A percentile compares a stretch with the other conserved stretches of the same genome.
These are phyloP conservation scores for Lolium perenne DNA, from an alignment of 176 grass and related monocot species.

Conservation along the genomic window DNA sequence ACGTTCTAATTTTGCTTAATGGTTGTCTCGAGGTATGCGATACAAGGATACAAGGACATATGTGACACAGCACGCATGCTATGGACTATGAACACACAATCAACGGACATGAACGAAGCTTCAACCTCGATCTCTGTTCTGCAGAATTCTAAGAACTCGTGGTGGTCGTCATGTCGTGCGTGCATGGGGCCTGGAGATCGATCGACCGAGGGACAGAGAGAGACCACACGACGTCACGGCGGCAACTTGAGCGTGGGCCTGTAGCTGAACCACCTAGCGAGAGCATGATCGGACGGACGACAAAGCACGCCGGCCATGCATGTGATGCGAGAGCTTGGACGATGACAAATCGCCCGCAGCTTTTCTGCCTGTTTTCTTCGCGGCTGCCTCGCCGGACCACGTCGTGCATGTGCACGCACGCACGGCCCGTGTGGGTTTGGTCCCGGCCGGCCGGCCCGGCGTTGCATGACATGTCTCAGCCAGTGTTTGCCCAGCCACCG, in stretches of 20 bases:
- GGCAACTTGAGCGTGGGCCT: slow-evolving; percentile 32
- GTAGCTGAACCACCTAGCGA: not conserved
- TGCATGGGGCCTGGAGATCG: not conserved
- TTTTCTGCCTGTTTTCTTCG: slow-evolving; percentile 22
- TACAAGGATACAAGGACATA: no score
- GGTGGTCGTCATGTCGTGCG: no score
- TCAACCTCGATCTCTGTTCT: slow-evolving; percentile 15
- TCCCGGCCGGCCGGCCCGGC: slow-evolving; percentile 13
- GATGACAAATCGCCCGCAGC: slow-evolving; percentile 30
- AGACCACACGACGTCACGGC: slow-evolving; percentile 14
- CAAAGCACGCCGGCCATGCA: slow-evolving; percentile 42
- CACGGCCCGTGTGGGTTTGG: slow-evolving; percentile 32
- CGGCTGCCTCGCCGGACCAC: slow-evolving; percentile 25
- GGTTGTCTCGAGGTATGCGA: no score
- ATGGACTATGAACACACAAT: slow-evolving; percentile 1
- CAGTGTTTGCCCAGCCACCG: no score
- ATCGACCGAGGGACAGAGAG: not conserved
- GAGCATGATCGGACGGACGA: slow-evolving; percentile 12
- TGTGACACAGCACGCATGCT: not conserved
- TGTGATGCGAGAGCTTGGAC: slow-evolving; percentile 36
- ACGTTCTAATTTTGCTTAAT: no score
- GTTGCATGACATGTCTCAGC: no score
- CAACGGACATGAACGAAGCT: slow-evolving; percentile 15
- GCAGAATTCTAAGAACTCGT: not conserved
- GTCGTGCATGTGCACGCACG: not conserved